Evolutionary conservation across 228 moss, liverwort and hornwort genomes (phyloP), one percentile per base, ranked within the genome.

Genomic region (Sphagnum magellanicum): DNA sequence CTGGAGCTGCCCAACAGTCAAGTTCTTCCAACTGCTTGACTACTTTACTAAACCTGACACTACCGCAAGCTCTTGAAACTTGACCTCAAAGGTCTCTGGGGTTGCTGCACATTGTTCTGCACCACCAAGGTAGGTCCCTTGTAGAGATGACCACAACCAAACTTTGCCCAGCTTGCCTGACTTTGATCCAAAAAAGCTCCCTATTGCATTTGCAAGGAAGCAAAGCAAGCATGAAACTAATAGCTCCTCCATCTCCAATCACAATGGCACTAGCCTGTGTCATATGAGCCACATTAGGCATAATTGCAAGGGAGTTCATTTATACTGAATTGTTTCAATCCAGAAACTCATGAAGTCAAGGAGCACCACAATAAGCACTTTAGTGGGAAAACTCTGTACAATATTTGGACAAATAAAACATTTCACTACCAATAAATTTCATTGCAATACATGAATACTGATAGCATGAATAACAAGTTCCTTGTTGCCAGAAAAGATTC

Each of bases 201-300:
- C 89, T 69, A 85, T 75, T 63, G 84, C 76, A 71, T 85, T 92
- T 71, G 89, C 92, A 74, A 88, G 64, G 67, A 96, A 81, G 48
- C 77, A 77, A 49, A 91, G 81, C 70, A 96, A 76, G 74, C 83
- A 92, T 66, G 92, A 91, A 66, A 96, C 91, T 71, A 92, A 79
- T 78, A 88, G 89, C 74, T 96, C 96, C 74, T 96, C 92, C 71
- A 96, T 75, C 81, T 96, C 96, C 79, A 96, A 75, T 53, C 91
- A 83, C 79, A 96, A 71, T 50, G 96, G 96, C 69, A 92, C 96
- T 81, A 96, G 70, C 74, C 96, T 96, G 79, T 63, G 32, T 32
- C 32, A 32, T 32, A 32, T 32, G 32, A 32, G 32, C 32, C 32
- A 32, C 32, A 32, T 32, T 3, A 32, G 32, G 3, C 32, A 32